Percentiles rank a stretch among this genome's conserved stretches.
phyloP scores from a whole-genome alignment of 1,139 yeast species.

The Pichia sp. region DNA sequence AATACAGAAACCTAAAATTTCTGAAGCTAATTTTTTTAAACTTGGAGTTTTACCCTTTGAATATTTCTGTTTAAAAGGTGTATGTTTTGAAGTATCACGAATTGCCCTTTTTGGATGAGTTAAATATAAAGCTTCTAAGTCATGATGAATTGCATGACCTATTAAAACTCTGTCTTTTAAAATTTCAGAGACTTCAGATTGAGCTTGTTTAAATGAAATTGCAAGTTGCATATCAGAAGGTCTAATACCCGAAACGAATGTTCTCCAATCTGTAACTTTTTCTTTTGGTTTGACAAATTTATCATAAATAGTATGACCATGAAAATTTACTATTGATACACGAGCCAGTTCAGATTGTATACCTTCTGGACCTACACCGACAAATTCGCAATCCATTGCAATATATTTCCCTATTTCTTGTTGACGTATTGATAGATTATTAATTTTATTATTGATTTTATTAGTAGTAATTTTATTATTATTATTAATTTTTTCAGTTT shows the following conservation, averaged over 20 bases:
- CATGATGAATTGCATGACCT: conserved; percentile 84
- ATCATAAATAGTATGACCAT: conserved; percentile 68
- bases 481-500: not conserved
- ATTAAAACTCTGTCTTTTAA: conserved; percentile 52
- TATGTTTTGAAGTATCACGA: conserved; percentile 69
- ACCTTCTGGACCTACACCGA: conserved; percentile 79
- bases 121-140: conserved; percentile 58
- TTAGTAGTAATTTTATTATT: conserved; percentile 5
- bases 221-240: conserved; percentile 67
- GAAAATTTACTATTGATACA: conserved; percentile 78
- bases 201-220: conserved; percentile 60
- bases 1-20: conserved; percentile 53
- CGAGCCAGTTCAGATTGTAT: conserved; percentile 70
- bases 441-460: not conserved
- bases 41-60: conserved; percentile 68
- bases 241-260: conserved; percentile 87
- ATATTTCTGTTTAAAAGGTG: conserved; percentile 47
- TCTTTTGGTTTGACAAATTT: conserved; percentile 69
- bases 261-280: conserved; percentile 83
- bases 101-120: conserved; percentile 60
- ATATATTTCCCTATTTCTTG: conserved; percentile 59
- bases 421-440: conserved; percentile 1
- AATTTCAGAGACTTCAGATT: conserved; percentile 45
- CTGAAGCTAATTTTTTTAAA: conserved; percentile 57
- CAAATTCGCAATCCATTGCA: conserved; percentile 92